Evolutionary conservation across 2,329 filamentous ascomycete species (phyloP).

Genomic region (Pseudogymnoascus sp.): DNA sequence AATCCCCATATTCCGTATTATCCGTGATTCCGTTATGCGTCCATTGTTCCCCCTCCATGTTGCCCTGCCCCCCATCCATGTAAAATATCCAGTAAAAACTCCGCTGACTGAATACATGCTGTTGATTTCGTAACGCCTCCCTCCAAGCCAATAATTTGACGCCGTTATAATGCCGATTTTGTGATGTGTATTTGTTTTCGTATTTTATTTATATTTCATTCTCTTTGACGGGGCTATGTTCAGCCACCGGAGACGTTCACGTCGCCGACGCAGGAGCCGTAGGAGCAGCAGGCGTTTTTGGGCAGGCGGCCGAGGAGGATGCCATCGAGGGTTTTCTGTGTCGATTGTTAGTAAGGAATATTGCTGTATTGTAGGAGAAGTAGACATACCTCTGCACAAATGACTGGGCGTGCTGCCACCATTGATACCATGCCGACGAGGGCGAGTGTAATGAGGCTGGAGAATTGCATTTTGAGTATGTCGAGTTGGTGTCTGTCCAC

Average conservation of each 20-base stretch:
- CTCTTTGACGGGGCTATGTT: neutral
- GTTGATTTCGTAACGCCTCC: neutral
- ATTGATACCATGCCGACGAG: neutral
- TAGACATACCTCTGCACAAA: neutral
- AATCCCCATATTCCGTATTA: neutral
- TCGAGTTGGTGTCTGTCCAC: neutral
- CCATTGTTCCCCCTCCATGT: neutral
- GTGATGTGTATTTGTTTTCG: neutral
- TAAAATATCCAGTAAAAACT: neutral
- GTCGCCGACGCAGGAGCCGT: neutral
- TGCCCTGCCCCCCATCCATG: neutral
- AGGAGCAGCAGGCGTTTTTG: neutral
- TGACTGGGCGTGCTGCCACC: neutral
- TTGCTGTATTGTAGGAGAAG: neutral
- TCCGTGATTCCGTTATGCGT: constrained; percentile 6
- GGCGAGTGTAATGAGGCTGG: neutral
- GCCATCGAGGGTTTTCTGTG: constrained; percentile 4
- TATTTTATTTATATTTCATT: neutral
- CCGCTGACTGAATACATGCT: neutral
- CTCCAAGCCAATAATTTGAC: neutral
- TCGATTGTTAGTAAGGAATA: neutral
- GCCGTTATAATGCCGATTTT: neutral
- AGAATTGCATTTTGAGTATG: constrained; percentile 9
- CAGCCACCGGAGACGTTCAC: constrained; percentile 3
- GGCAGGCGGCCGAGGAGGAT: neutral